These are phyloP conservation scores for Podospora appendiculata DNA, from an alignment of 495 filamentous ascomycete species.

Conservation along the genomic window DNA sequence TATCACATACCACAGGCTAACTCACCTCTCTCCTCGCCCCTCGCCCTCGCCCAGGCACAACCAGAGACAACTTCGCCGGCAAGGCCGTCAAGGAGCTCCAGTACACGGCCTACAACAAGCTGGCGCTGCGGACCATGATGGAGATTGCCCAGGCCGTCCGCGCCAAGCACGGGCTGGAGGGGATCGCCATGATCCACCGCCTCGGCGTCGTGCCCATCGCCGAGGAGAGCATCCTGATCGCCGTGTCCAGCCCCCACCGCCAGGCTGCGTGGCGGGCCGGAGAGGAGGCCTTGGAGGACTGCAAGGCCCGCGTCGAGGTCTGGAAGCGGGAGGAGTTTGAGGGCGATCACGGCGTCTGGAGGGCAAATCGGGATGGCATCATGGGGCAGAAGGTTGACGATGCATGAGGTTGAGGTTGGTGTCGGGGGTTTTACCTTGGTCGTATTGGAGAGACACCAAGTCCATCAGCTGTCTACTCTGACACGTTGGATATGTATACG, in stretches of 20 bases:
- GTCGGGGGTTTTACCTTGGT: too few species aligned
- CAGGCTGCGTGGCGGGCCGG: slow-evolving; percentile 81
- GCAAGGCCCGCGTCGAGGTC: slow-evolving; percentile 80
- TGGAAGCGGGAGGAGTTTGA: slow-evolving; percentile 95
- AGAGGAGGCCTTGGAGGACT: slow-evolving; percentile 81
- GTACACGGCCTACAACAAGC: slow-evolving; percentile 74
- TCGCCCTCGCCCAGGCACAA: slow-evolving; percentile 54
- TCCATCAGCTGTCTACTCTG: too few species aligned
- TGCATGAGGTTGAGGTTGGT: not conserved
- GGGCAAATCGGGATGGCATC: slow-evolving; percentile 78
- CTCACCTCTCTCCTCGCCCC: slow-evolving; percentile 3
- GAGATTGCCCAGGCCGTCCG: slow-evolving; percentile 55
- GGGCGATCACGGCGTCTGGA: slow-evolving; percentile 74
- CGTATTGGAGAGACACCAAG: too few species aligned
- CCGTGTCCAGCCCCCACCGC: slow-evolving; percentile 80
- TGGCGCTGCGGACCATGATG: slow-evolving; percentile 69
- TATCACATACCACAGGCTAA: too few species aligned
- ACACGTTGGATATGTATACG: too few species aligned
- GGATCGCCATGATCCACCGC: slow-evolving; percentile 77
- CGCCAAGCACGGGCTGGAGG: slow-evolving; percentile 52
- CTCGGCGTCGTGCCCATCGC: slow-evolving; percentile 77
- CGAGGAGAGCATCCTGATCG: slow-evolving; percentile 89
- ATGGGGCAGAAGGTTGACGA: slow-evolving; percentile 34
- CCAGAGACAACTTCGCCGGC: slow-evolving; percentile 70
- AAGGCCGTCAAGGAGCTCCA: slow-evolving; percentile 69